Base-by-base conservation (phyloP, 257 asterid species). In the Fraxinus cuspidata region DNA sequence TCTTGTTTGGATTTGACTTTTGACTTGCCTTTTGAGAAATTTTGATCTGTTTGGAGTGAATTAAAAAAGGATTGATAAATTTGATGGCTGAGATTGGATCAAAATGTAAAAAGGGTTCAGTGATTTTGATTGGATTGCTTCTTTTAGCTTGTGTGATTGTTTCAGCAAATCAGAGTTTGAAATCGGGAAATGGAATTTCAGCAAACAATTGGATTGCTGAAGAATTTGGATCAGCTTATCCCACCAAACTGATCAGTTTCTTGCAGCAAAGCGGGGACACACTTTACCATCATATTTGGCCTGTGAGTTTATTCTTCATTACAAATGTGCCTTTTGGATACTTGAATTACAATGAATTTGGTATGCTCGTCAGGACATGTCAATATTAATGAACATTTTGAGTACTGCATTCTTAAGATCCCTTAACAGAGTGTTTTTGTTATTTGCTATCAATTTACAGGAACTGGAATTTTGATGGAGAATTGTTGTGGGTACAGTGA, bases 391-490 rank as follows among this genome's bases (percentile, higher is more conserved):
- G 44, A 38, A 38, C 13, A 9, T 38, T 10, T 38, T 11, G 44
- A 38, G 44, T 2, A 38, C 44, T 7, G 42, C 11, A 7, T 7
- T 37, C 42, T 9, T 2, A 38, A 38, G 13, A 38, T 38, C 44
- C 44, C 44, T 38, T 0, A 8, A 37, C 11, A 38, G 12, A 38
- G 0, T 38, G 1, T 9, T 35, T 35, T 7, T 35, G 38, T 9
- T 5, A 35, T 35, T 35, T 35, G 38, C 9, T 35, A 35, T 35
- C 38, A 35, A 35, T 35, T 35, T 77, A 73, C 80, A 89, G 93
- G 88, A 87, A 18, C 73, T 87, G 81, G 85, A 84, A 78, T 89
- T 89, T 76, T 88, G 89, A 3, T 89, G 93, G 91, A 86, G 86
- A 70, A 77, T 84, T 70, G 81, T 83, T 67, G n/a, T 79, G 64